These are phyloP conservation scores for Beauveria australis DNA, from an alignment of 2,329 filamentous ascomycete genomes.

Conservation along the genomic window DNA sequence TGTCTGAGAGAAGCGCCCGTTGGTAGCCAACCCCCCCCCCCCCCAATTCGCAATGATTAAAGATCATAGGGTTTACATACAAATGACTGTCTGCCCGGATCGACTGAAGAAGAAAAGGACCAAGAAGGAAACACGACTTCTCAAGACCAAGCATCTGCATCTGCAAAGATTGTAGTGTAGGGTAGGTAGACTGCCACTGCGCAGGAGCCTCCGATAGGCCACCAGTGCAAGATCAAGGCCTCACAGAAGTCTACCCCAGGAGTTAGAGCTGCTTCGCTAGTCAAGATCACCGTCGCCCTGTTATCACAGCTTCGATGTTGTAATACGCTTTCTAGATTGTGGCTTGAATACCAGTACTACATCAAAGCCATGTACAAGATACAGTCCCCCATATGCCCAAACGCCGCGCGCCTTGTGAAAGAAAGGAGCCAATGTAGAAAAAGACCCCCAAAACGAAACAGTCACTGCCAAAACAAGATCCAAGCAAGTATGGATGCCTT, in stretches of 20 bases:
- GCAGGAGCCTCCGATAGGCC: no score
- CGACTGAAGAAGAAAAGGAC: background rate
- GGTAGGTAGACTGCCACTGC: background rate
- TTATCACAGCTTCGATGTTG: background rate
- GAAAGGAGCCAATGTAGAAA: conserved; percentile 10
- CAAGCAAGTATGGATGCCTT: conserved; percentile 6
- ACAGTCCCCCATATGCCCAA: conserved; percentile 9
- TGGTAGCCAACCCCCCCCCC: no score
- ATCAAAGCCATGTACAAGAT: conserved; percentile 12
- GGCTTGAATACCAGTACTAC: conserved; percentile 10
- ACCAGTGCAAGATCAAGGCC: no score
- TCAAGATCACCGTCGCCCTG: no score
- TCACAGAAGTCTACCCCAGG: no score
- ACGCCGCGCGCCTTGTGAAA: conserved; percentile 11
- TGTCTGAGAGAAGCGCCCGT: no score
- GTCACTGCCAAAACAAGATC: conserved; percentile 8
- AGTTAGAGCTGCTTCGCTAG: no score
- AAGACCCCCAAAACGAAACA: conserved; percentile 1
- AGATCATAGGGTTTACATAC: no score
- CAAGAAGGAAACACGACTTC: background rate
- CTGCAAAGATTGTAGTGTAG: background rate
- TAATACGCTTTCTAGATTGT: conserved; percentile 11
- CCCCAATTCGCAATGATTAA: no score
- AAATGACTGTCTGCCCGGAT: no score
- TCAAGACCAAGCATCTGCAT: background rate